Percentiles rank a stretch among this genome's conserved stretches.
phyloP scores from a whole-genome alignment of 2,329 filamentous ascomycete genomes.

The Aspergillus brasiliensis region DNA sequence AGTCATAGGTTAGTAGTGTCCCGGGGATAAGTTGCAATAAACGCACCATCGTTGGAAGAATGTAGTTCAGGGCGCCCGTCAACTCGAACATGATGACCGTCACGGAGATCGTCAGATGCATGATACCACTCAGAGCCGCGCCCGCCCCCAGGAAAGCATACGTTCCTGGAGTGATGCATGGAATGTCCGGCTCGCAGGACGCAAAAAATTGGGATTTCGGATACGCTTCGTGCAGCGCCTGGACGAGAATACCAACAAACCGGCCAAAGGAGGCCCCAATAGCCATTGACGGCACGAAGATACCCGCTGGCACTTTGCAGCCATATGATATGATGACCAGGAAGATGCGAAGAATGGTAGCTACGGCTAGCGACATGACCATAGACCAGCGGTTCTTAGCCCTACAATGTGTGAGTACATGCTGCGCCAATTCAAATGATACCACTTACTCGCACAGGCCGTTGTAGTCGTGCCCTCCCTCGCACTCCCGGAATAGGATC shows the following conservation, averaged over 20 bases:
- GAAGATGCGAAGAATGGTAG: constrained; percentile 77
- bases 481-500: constrained; percentile 91
- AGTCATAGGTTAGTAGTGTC: constrained; percentile 10
- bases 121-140: constrained; percentile 89
- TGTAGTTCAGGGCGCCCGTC: constrained; percentile 95
- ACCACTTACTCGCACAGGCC: constrained; percentile 74
- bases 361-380: constrained; percentile 73
- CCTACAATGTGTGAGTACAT: constrained; percentile 28
- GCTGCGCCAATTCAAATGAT: background rate
- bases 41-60: constrained; percentile 85
- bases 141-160: constrained; percentile 95
- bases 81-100: constrained; percentile 99
- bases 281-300: constrained; percentile 98
- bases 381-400: constrained; percentile 73
- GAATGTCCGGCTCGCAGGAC: constrained; percentile 83
- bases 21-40: background rate
- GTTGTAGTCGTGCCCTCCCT: constrained; percentile 83
- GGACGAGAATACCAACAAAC: constrained; percentile 91
- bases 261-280: constrained; percentile 92
- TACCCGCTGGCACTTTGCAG: constrained; percentile 95
- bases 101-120: constrained; percentile 96
- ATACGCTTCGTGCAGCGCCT: constrained; percentile 81
- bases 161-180: constrained; percentile 95
- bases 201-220: constrained; percentile 83
- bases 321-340: constrained; percentile 96